Conservation (phyloP, 2,329 filamentous ascomycete species). For the Alternaria consortialis region DNA sequence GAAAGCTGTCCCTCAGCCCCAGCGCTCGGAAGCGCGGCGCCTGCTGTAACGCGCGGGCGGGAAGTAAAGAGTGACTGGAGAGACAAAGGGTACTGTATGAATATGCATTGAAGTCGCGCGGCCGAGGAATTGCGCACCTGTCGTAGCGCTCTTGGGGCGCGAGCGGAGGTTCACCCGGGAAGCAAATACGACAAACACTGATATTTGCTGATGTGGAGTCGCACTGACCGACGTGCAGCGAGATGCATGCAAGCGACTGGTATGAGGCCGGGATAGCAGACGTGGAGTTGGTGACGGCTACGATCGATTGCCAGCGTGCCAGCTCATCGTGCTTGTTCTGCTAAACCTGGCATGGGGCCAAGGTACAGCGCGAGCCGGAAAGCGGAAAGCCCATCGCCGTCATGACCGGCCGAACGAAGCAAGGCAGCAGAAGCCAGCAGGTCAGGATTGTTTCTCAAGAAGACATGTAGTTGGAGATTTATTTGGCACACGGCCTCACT, state of each 20-base stretch:
- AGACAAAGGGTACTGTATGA: slow-evolving; percentile 10
- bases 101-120: slow-evolving; percentile 18
- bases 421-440: slow-evolving; percentile 5
- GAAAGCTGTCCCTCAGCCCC: slow-evolving; percentile 24
- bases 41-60: slow-evolving; percentile 16
- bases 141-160: slow-evolving; percentile 7
- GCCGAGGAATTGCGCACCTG: slow-evolving; percentile 11
- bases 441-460: background rate
- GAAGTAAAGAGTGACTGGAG: slow-evolving; percentile 17
- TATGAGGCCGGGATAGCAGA: slow-evolving; percentile 9
- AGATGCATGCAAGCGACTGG: slow-evolving; percentile 22
- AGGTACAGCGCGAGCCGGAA: slow-evolving; percentile 21
- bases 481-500: slow-evolving; percentile 9
- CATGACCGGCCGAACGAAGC: slow-evolving; percentile 17
- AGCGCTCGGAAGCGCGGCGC: slow-evolving; percentile 27
- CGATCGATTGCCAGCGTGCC: slow-evolving; percentile 15
- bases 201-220: slow-evolving; percentile 18
- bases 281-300: slow-evolving; percentile 18
- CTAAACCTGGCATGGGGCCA: slow-evolving; percentile 27
- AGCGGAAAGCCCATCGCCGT: slow-evolving; percentile 13
- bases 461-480: background rate
- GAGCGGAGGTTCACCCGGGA: slow-evolving; percentile 4
- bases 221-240: slow-evolving; percentile 17
- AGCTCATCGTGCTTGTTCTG: slow-evolving; percentile 24
- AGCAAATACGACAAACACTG: slow-evolving; percentile 13